Conservation (phyloP, 2,329 filamentous ascomycete species). For the Paecilomyces dactylethromorphus region DNA sequence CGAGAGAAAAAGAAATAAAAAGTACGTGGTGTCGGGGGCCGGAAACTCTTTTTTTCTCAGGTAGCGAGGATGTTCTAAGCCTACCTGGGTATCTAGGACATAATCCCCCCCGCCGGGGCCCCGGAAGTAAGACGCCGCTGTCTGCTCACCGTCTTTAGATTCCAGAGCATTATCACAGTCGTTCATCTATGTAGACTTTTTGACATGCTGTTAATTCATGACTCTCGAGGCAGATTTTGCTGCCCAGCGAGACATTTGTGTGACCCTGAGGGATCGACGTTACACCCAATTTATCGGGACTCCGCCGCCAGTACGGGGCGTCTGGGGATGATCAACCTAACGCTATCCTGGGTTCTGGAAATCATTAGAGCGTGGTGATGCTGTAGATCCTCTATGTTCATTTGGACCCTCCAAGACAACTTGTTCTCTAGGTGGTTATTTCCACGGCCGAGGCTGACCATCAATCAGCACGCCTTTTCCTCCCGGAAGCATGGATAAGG, state of each 20-base stretch:
- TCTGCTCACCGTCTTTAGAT: background rate
- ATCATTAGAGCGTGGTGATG: background rate
- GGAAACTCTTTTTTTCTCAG: background rate
- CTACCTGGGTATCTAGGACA: background rate
- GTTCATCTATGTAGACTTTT: no score
- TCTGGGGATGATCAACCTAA: background rate
- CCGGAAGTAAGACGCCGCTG: background rate
- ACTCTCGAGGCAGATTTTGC: background rate
- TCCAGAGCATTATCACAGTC: background rate
- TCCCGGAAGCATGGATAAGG: no score
- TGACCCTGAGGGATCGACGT: background rate
- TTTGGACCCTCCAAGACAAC: background rate
- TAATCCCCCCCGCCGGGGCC: background rate
- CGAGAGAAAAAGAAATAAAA: background rate
- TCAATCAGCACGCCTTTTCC: background rate
- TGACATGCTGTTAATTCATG: background rate
- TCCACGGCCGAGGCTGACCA: no score
- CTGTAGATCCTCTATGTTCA: background rate
- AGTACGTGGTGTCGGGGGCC: background rate
- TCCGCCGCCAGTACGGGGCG: background rate
- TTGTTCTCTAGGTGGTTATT: no score
- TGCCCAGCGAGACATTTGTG: background rate
- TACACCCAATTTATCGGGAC: background rate
- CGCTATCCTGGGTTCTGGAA: background rate
- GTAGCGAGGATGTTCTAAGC: background rate